Conservation (phyloP, 305 asterid genomes). For the Fraxinus paxiana region DNA sequence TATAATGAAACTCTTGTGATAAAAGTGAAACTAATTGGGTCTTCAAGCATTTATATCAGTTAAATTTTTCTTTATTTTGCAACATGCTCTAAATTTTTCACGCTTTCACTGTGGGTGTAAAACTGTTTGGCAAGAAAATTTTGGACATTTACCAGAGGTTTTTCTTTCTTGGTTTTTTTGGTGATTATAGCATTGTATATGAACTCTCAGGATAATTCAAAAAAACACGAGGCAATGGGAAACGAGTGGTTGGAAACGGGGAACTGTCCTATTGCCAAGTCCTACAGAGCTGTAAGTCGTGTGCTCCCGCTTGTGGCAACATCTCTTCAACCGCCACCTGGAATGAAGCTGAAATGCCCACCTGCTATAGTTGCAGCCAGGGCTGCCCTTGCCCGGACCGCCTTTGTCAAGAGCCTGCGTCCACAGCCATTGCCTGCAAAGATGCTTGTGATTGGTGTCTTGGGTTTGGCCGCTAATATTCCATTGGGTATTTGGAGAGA, state of each 20-base stretch:
- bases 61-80: background rate
- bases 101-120: background rate
- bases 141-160: background rate
- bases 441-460: slow-evolving; percentile 53
- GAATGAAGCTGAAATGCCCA: slow-evolving; percentile 68
- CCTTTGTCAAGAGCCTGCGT: slow-evolving; percentile 60
- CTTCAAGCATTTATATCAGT: background rate
- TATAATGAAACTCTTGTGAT: background rate
- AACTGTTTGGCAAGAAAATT: background rate
- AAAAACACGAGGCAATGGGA: slow-evolving; percentile 67
- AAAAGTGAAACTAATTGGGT: background rate
- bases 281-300: slow-evolving; percentile 61
- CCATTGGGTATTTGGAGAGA: slow-evolving; percentile 81
- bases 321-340: slow-evolving; percentile 60
- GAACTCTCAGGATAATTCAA: slow-evolving; percentile 46
- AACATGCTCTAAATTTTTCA: background rate
- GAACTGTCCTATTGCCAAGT: slow-evolving; percentile 78
- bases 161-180: background rate
- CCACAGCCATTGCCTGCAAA: slow-evolving; percentile 76
- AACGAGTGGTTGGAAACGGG: slow-evolving; percentile 71
- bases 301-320: slow-evolving; percentile 67
- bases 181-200: background rate
- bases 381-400: slow-evolving; percentile 75
- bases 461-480: slow-evolving; percentile 72
- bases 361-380: slow-evolving; percentile 78